Conservation (phyloP, 257 asterid species). For the Scutellaria minor region DNA sequence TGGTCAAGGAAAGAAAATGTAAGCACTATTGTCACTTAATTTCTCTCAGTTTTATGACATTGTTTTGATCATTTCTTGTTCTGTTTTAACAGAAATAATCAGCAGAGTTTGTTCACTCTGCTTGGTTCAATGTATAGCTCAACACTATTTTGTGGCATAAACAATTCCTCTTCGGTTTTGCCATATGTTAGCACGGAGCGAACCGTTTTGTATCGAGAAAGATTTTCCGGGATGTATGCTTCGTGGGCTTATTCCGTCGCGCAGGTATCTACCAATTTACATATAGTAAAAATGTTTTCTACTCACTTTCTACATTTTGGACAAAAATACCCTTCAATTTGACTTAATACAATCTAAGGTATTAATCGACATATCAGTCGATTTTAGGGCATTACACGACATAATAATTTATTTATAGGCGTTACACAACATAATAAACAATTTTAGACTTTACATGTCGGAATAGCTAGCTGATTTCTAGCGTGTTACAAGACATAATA, state of each 20-base stretch:
- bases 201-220: constrained; percentile 57
- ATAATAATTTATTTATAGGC: no score
- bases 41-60: background rate
- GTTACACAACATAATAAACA: no score
- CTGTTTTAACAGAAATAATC: constrained; percentile 43
- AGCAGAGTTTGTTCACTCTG: constrained; percentile 53
- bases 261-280: constrained; percentile 40
- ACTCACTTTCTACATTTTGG: no score
- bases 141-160: constrained; percentile 53
- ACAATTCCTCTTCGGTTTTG: constrained; percentile 50
- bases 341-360: no score
- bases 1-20: constrained; percentile 54
- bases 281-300: background rate
- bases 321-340: no score
- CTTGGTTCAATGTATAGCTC: constrained; percentile 52
- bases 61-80: background rate
- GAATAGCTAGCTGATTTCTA: no score
- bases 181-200: constrained; percentile 55
- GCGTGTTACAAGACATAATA: no score
- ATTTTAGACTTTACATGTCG: no score
- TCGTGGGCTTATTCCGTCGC: constrained; percentile 67
- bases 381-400: no score
- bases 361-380: no score
- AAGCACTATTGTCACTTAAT: constrained; percentile 9
- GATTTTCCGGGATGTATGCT: constrained; percentile 68